Conservation (phyloP, 805 yeast species). For the Dipodascus albidus region DNA sequence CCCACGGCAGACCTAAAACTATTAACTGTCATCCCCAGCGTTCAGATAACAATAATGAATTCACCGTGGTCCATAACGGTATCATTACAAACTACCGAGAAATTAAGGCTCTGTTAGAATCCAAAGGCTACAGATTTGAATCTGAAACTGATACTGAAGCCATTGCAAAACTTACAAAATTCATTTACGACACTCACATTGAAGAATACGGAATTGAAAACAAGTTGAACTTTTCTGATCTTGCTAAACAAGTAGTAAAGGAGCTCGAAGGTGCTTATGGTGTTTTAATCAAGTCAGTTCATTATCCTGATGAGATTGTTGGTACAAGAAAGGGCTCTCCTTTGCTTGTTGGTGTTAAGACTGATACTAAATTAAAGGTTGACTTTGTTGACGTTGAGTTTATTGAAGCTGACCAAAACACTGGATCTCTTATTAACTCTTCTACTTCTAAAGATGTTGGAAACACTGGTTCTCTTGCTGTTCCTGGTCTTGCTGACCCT, state of each 20-base stretch:
- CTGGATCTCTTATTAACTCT: conserved; percentile 9
- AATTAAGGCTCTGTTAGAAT: conserved; percentile 64
- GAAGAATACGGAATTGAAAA: conserved; percentile 24
- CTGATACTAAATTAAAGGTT: conserved; percentile 88
- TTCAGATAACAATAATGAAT: conserved; percentile 73
- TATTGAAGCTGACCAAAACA: conserved; percentile 41
- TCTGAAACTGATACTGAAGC: conserved; percentile 97
- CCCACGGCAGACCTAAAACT: conserved; percentile 89
- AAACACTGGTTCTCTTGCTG: conserved; percentile 7
- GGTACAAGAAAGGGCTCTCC: conserved; percentile 99
- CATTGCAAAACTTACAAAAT: conserved; percentile 90
- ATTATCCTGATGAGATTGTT: conserved; percentile 90
- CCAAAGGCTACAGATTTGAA: conserved; percentile 75
- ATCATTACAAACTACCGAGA: conserved; percentile 93
- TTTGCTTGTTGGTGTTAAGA: conserved; percentile 90
- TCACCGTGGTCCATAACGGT: conserved; percentile 94
- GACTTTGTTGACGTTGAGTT: conserved; percentile 98
- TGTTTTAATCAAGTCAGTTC: conserved; percentile 78
- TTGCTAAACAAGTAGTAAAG: conserved; percentile 82
- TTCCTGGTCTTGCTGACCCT: conserved; percentile 41
- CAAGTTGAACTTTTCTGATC: conserved; percentile 80
- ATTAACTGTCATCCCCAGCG: conserved; percentile 93
- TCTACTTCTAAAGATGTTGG: background rate
- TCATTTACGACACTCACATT: conserved; percentile 56
- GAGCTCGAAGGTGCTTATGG: conserved; percentile 98